Conservation (phyloP, 768 basidiomycete species). For the Sistotremastrum niveocremeum region DNA sequence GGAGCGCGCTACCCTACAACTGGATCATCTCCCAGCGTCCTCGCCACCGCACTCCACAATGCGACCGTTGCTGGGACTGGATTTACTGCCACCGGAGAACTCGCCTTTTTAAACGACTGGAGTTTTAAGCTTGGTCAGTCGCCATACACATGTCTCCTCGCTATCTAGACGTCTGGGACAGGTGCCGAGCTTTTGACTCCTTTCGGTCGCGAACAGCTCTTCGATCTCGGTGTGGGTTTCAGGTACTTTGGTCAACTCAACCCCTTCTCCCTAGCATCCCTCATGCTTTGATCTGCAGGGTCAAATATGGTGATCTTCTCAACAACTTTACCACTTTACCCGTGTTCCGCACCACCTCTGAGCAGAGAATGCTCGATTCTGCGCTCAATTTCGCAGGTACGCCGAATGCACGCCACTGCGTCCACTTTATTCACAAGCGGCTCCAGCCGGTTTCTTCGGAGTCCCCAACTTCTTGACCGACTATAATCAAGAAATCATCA, state of each 20-base stretch:
- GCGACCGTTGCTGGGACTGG: slow-evolving; percentile 37
- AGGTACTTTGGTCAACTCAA: slow-evolving; percentile 60
- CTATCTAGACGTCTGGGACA: background rate
- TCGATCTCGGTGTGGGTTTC: slow-evolving; percentile 58
- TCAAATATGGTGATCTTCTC: slow-evolving; percentile 30
- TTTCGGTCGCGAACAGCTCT: slow-evolving; percentile 79
- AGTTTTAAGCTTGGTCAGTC: slow-evolving; percentile 14
- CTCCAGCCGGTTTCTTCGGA: slow-evolving; percentile 48
- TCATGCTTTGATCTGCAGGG: slow-evolving; percentile 8
- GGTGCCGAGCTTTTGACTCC: slow-evolving; percentile 51
- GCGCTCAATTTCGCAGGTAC: slow-evolving; percentile 48
- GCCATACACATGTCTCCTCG: background rate
- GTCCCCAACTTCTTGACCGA: slow-evolving; percentile 52
- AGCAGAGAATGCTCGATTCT: slow-evolving; percentile 57
- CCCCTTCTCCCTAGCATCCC: background rate
- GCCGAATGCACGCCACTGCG: too few species aligned
- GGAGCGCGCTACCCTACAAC: slow-evolving; percentile 48
- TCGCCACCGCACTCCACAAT: slow-evolving; percentile 44
- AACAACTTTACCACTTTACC: slow-evolving; percentile 59
- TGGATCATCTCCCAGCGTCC: slow-evolving; percentile 25
- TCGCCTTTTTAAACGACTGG: slow-evolving; percentile 78
- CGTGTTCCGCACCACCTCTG: slow-evolving; percentile 69
- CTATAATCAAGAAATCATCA: slow-evolving; percentile 66
- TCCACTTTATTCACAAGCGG: too few species aligned
- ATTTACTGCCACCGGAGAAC: slow-evolving; percentile 52